Percentiles rank a stretch among this genome's conserved stretches.
Conservation (phyloP, 2,329 filamentous ascomycete genomes). For the Metarhizium sp. region DNA sequence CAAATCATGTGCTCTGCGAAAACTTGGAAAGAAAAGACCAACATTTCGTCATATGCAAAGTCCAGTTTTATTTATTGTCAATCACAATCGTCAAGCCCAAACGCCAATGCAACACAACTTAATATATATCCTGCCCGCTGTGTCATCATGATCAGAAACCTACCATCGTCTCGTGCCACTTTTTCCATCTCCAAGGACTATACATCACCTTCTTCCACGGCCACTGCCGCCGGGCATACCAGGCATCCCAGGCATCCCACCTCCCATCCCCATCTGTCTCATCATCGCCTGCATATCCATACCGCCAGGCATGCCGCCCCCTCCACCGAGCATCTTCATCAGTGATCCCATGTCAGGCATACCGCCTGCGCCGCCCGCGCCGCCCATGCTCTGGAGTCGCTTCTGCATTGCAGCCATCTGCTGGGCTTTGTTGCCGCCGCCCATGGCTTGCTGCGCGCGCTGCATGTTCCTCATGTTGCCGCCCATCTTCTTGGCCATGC, state of each 20-base stretch:
- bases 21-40: slow-evolving; percentile 10
- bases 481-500: slow-evolving; percentile 98
- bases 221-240: slow-evolving; percentile 18
- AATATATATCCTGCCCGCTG: not conserved
- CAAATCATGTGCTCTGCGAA: not conserved
- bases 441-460: slow-evolving; percentile 82
- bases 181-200: not conserved
- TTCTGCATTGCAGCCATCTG: slow-evolving; percentile 98
- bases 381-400: slow-evolving; percentile 85
- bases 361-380: slow-evolving; percentile 52
- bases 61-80: not conserved
- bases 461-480: slow-evolving; percentile 98
- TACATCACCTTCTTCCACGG: slow-evolving; percentile 17
- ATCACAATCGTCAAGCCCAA: not conserved
- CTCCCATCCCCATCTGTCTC: slow-evolving; percentile 58
- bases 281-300: slow-evolving; percentile 76
- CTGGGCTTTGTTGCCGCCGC: slow-evolving; percentile 81
- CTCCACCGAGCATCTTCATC: slow-evolving; percentile 82
- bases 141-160: not conserved
- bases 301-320: slow-evolving; percentile 55
- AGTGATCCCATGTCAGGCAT: slow-evolving; percentile 80
- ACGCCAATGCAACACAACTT: not conserved
- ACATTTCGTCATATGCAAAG: not conserved
- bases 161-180: not conserved
- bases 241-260: slow-evolving; percentile 16